Percentiles rank a stretch among this genome's conserved stretches.
Conservation (phyloP, 1,284 basidiomycete genomes). For the Moniliella sp. region DNA sequence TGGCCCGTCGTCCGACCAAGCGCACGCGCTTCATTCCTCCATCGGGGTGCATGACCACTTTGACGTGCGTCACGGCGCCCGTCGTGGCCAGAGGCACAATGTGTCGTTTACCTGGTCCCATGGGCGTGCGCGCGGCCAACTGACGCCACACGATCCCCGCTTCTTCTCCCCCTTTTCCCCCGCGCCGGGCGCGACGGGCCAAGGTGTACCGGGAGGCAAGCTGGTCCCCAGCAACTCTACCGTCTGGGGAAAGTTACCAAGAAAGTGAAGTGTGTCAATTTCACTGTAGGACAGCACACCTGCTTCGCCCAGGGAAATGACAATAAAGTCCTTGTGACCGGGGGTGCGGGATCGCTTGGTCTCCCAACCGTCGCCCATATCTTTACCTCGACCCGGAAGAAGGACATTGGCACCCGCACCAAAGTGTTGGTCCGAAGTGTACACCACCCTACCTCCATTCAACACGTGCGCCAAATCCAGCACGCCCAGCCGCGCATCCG, state of each 20-base stretch:
- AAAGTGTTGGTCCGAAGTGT: conserved; percentile 66
- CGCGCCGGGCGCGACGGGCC: background rate
- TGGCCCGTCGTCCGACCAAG: conserved; percentile 50
- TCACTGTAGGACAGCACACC: conserved; percentile 58
- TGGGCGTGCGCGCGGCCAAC: conserved; percentile 53
- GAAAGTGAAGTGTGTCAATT: conserved; percentile 84
- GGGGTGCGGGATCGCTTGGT: conserved; percentile 63
- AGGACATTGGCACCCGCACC: conserved; percentile 75
- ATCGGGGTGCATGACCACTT: conserved; percentile 74
- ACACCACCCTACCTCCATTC: conserved; percentile 61
- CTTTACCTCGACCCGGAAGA: conserved; percentile 60
- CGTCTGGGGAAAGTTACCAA: conserved; percentile 76
- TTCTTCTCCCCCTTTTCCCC: conserved; percentile 3
- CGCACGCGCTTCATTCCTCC: conserved; percentile 82
- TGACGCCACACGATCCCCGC: conserved; percentile 43
- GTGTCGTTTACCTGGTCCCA: conserved; percentile 74
- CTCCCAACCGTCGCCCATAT: conserved; percentile 98
- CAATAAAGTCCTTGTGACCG: conserved; percentile 69
- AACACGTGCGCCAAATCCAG: conserved; percentile 76
- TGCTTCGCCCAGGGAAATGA: conserved; percentile 47
- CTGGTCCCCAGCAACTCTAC: no score
- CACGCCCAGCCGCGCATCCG: conserved; percentile 34
- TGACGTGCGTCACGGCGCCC: conserved; percentile 58
- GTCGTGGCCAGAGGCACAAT: conserved; percentile 64
- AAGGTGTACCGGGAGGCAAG: conserved; percentile 3